Conservation (phyloP, 805 yeast species). For the Schwanniomyces vanrijiae region DNA sequence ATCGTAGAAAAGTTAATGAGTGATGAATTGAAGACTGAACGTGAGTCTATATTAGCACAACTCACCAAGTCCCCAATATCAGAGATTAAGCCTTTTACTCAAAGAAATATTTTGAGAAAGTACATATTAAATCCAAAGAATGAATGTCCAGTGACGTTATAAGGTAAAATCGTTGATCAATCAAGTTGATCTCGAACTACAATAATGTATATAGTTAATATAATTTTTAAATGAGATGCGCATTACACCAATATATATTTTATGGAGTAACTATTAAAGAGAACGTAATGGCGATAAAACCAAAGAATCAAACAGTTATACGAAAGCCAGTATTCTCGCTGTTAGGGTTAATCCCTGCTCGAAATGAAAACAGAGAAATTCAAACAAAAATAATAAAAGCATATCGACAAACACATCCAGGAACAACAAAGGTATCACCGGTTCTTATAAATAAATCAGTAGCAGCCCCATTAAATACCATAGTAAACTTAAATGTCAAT, state of each 20-base stretch:
- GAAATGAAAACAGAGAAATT: neutral
- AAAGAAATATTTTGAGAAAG: constrained; percentile 73
- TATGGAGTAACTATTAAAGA: neutral
- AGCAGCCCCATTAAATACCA: constrained; percentile 30
- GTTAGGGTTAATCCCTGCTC: neutral
- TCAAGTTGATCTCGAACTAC: neutral
- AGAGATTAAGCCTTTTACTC: constrained; percentile 39
- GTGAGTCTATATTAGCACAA: constrained; percentile 20
- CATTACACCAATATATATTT: neutral
- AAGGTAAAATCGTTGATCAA: neutral
- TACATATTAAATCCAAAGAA: constrained; percentile 43
- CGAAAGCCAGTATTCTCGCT: neutral
- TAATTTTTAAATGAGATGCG: neutral
- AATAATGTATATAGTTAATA: neutral
- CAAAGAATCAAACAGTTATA: neutral
- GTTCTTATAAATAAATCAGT: constrained; percentile 13
- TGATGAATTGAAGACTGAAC: constrained; percentile 19
- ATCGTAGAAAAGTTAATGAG: constrained; percentile 35
- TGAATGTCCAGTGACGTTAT: constrained; percentile 21
- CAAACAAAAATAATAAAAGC: neutral
- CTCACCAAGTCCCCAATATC: constrained; percentile 18
- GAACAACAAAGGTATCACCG: constrained; percentile 1
- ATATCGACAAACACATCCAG: neutral
- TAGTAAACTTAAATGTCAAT: constrained; percentile 27
- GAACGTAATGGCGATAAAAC: neutral